phyloP scores from a whole-genome alignment of 768 basidiomycete genomes.

The Pisolithus orientalis region DNA sequence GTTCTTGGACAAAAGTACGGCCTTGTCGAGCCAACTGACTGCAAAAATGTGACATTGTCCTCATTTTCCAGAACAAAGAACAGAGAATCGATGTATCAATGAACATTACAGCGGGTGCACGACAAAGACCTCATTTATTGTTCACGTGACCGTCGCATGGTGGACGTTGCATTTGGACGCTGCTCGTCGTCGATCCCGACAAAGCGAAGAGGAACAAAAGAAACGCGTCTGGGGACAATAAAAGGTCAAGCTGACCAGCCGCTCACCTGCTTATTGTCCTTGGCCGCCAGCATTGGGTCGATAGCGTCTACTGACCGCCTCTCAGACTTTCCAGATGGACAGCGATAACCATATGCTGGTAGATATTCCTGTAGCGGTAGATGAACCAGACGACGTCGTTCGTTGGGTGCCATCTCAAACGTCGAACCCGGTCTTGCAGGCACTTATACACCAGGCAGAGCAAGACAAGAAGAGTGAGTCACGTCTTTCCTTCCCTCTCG shows the following conservation, averaged over 20 bases:
- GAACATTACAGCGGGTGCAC: no score
- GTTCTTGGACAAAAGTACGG: no score
- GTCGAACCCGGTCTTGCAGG: slow-evolving; percentile 16
- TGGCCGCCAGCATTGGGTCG: not conserved
- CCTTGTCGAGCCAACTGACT: no score
- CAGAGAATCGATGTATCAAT: no score
- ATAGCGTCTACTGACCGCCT: not conserved
- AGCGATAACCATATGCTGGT: slow-evolving; percentile 4
- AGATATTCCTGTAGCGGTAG: slow-evolving; percentile 10
- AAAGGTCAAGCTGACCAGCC: not conserved
- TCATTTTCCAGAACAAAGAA: no score
- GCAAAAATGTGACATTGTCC: no score
- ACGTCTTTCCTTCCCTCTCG: not conserved
- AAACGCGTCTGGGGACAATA: not conserved
- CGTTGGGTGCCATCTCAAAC: slow-evolving; percentile 22
- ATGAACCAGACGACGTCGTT: slow-evolving; percentile 10
- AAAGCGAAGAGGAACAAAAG: not conserved
- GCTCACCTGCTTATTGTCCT: not conserved
- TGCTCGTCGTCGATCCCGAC: not conserved
- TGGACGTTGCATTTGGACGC: not conserved
- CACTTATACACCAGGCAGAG: slow-evolving; percentile 22
- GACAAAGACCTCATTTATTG: no score
- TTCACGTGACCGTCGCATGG: slow-evolving; percentile 3
- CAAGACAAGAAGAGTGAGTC: slow-evolving; percentile 18
- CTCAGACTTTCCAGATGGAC: not conserved